Conservation (phyloP, 208 protist genomes). For the Phytomonas sp. region DNA sequence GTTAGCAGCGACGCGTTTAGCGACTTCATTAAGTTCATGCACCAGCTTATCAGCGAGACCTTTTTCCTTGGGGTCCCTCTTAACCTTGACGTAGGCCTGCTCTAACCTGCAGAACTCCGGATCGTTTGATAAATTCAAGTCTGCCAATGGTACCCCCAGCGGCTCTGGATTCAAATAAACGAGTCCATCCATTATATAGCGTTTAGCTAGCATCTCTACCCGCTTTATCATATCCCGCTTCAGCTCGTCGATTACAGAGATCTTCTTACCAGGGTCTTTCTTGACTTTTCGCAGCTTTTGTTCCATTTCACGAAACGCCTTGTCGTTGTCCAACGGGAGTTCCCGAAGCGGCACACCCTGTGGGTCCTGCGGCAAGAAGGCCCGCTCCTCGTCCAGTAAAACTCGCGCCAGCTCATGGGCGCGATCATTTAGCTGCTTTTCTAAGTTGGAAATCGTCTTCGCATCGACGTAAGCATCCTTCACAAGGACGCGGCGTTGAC, state of each 20-base stretch:
- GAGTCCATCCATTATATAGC: constrained; percentile 36
- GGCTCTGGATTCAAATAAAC: constrained; percentile 68
- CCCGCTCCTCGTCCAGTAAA: constrained; percentile 36
- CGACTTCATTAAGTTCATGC: constrained; percentile 50
- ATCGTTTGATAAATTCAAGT: constrained; percentile 62
- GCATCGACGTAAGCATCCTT: constrained; percentile 28
- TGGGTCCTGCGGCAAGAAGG: constrained; percentile 44
- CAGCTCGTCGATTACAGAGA: constrained; percentile 28
- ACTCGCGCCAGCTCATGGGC: constrained; percentile 48
- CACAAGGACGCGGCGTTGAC: constrained; percentile 42
- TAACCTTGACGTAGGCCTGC: constrained; percentile 34
- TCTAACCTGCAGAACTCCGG: constrained; percentile 41
- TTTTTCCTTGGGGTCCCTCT: constrained; percentile 22
- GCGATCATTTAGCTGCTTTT: constrained; percentile 51
- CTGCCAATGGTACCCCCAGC: constrained; percentile 42
- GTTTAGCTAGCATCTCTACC: constrained; percentile 38
- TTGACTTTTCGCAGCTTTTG: constrained; percentile 31
- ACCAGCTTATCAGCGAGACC: constrained; percentile 18
- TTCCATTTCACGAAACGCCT: constrained; percentile 45
- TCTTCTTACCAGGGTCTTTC: constrained; percentile 37
- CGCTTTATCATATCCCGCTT: constrained; percentile 51
- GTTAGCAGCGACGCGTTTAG: constrained; percentile 43
- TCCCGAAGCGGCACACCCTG: constrained; percentile 52
- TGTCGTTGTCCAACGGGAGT: constrained; percentile 45
- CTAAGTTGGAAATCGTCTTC: constrained; percentile 25